Evolutionary conservation across 495 filamentous ascomycete species (phyloP), one percentile per base, ranked within the genome.

Genomic region (Penicillium coffeae): DNA sequence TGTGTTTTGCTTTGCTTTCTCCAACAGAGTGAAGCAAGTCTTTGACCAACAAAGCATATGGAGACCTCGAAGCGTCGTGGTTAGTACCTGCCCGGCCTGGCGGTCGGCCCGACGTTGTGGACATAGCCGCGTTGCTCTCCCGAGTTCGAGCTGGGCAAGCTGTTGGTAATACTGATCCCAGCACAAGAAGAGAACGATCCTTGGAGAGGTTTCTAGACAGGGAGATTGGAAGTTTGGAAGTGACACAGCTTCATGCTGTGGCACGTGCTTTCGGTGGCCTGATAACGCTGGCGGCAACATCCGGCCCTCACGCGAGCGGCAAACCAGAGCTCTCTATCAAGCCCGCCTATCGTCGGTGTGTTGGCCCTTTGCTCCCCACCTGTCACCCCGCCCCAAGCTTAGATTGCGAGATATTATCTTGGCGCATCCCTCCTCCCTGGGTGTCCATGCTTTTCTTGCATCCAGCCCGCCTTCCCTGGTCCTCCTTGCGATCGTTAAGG

Each of bases 391-490:
- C 25, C n/a, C 25, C 10, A 30, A 30, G 25, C 25, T 30, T 30
- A 10, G 25, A 30, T 30, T 30, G 25, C 25, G 25, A 30, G 25
- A 30, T 4, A 30, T n/a, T n/a, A n/a, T 30, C 22, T 30, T 44
- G 22, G 14, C 42, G 27, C 42, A 21, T 33, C 32, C 42, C 21
- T 18, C 35, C 15, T 18, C n/a, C n/a, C n/a, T 34, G 38, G 37
- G 39, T 52, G 64, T 66, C 63, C 64, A 75, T 73, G 70, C 69
- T 68, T 53, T 67, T 70, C 63, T 65, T 65, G 38, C 64, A 48
- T 52, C 58, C 62, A 48, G 50, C 62, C 64, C 66, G 62, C 42
- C 56, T 68, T 64, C 49, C 62, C 50, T 62, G 62, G 60, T 61
- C 55, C 50, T 57, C 63, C 18, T 56, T 71, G 46, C 63, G 63